These are phyloP conservation scores for Ceratocystis harringtonii DNA, from an alignment of 2,329 filamentous ascomycete genomes.

Conservation along the genomic window DNA sequence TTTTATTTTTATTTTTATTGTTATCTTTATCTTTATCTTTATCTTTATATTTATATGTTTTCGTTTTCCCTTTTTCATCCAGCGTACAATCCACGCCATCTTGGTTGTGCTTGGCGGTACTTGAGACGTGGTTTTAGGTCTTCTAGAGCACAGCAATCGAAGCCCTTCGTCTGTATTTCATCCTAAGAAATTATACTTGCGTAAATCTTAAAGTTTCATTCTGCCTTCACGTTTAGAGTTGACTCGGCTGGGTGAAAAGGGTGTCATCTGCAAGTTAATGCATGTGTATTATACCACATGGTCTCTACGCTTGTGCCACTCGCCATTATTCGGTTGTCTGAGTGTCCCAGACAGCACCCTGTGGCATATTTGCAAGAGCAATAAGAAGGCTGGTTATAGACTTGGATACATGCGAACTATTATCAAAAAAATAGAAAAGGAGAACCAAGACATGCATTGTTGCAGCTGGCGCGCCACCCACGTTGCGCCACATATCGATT, in stretches of 20 bases:
- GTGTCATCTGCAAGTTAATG: neutral
- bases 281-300: slow-evolving; percentile 1
- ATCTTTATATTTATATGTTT: no score
- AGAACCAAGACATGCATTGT: neutral
- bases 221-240: neutral
- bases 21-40: no score
- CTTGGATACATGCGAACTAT: neutral
- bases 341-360: neutral
- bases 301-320: neutral
- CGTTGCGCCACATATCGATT: neutral
- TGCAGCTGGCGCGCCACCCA: neutral
- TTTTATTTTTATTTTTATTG: no score
- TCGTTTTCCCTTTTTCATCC: neutral
- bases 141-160: neutral
- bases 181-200: neutral
- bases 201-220: neutral
- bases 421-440: neutral
- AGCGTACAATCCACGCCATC: neutral
- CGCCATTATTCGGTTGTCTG: neutral
- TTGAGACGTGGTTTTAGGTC: neutral
- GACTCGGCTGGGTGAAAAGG: neutral
- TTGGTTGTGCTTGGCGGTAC: neutral
- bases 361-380: neutral
- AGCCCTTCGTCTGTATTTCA: neutral
- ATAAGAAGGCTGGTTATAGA: neutral